Evolutionary conservation across 306 rosid species (phyloP).

Genomic region (Dalbergia cultrata): DNA sequence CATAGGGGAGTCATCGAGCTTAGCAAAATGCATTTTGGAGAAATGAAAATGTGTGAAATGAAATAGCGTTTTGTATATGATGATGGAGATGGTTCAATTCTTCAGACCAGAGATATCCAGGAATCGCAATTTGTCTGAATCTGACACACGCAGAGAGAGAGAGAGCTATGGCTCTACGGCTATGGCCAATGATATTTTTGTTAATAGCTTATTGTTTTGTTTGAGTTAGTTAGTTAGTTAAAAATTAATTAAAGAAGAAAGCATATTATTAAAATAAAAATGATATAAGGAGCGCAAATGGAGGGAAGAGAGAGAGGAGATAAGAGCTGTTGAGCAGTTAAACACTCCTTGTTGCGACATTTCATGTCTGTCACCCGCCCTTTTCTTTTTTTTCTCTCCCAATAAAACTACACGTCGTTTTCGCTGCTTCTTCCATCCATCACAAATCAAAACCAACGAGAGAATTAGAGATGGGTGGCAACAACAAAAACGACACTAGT

Average conservation of each 20-base stretch:
- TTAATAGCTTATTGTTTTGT: background rate
- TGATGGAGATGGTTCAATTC: background rate
- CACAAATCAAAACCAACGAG: background rate
- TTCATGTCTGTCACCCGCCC: slow-evolving; percentile 61
- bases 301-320: slow-evolving; percentile 39
- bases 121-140: background rate
- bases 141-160: background rate
- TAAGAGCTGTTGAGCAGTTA: slow-evolving; percentile 35
- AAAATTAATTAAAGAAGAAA: background rate
- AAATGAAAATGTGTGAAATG: background rate
- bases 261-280: background rate
- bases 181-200: background rate
- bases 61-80: background rate
- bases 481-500: background rate
- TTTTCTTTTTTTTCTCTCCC: slow-evolving; percentile 12
- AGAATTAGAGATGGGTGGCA: too few relatives aligned
- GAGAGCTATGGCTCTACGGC: too few relatives aligned
- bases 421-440: background rate
- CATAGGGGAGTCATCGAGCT: slow-evolving; percentile 69
- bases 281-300: slow-evolving; percentile 46
- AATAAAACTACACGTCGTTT: background rate
- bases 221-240: background rate
- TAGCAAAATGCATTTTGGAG: slow-evolving; percentile 58
- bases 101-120: background rate
- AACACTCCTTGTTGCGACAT: slow-evolving; percentile 48